phyloP scores from a whole-genome alignment of 2,329 filamentous ascomycete species.

The Nigrospora sphaerica region DNA sequence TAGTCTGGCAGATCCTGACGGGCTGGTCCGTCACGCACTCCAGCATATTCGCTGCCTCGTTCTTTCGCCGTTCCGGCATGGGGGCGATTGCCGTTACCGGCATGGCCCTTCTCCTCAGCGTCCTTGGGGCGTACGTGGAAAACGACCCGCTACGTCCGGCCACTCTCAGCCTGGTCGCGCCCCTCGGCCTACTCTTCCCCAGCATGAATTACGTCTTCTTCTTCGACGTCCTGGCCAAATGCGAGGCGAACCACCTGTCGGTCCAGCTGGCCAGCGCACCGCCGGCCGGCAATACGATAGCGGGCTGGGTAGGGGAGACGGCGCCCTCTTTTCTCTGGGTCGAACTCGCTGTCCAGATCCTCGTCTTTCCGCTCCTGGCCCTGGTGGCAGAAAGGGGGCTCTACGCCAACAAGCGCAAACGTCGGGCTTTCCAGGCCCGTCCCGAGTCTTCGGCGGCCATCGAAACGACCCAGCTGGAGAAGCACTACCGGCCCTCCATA shows the following conservation, averaged over 20 bases:
- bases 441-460: conserved; percentile 13
- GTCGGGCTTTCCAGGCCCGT: conserved; percentile 12
- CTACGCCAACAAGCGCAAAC: conserved; percentile 26
- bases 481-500: conserved; percentile 22
- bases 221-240: conserved; percentile 17
- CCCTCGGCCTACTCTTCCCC: conserved; percentile 20
- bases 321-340: conserved; percentile 18
- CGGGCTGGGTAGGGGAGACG: background rate
- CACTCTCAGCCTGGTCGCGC: conserved; percentile 10
- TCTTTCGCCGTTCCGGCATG: conserved; percentile 24
- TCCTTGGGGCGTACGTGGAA: conserved; percentile 9
- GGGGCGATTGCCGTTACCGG: conserved; percentile 23
- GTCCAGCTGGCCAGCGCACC: conserved; percentile 10
- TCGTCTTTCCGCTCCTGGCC: conserved; percentile 23
- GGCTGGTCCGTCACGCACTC: conserved; percentile 53
- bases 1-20: conserved; percentile 39
- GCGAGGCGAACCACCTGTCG: conserved; percentile 10
- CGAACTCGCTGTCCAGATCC: conserved; percentile 23
- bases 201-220: conserved; percentile 24
- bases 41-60: conserved; percentile 46
- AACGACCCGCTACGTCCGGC: conserved; percentile 4
- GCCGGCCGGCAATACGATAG: background rate
- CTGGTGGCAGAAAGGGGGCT: conserved; percentile 22
- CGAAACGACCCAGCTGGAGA: conserved; percentile 19
- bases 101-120: conserved; percentile 19